phyloP scores from a whole-genome alignment of 2,329 filamentous ascomycete genomes.

The Pseudomassariella vexata region DNA sequence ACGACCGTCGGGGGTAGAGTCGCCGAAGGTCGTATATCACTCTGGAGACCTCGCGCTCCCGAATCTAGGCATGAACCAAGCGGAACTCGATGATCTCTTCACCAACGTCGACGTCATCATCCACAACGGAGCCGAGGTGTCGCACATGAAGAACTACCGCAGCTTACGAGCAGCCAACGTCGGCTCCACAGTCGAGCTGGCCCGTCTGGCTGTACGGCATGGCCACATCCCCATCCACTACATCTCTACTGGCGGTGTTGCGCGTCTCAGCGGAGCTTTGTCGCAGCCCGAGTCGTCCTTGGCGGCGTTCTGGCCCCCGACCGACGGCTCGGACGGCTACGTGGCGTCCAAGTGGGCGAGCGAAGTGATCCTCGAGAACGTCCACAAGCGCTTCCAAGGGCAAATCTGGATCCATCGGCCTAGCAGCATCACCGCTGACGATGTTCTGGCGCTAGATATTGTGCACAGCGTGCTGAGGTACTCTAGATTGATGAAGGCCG shows the following conservation, averaged over 20 bases:
- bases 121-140: constrained; percentile 41
- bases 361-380: constrained; percentile 10
- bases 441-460: no score
- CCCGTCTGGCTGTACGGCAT: constrained; percentile 19
- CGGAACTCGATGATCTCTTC: background rate
- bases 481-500: no score
- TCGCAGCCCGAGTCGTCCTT: background rate
- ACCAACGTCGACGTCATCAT: constrained; percentile 36
- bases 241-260: background rate
- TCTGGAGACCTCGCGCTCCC: constrained; percentile 4
- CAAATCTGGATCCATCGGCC: no score
- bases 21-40: constrained; percentile 1
- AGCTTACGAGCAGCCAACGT: constrained; percentile 29
- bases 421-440: no score
- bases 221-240: background rate
- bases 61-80: background rate
- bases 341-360: constrained; percentile 13
- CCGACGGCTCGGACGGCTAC: constrained; percentile 10
- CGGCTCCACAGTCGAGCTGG: constrained; percentile 25
- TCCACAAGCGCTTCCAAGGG: constrained; percentile 1
- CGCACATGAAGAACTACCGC: constrained; percentile 30
- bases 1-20: background rate
- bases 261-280: no score
- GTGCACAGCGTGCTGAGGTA: no score
- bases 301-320: background rate